Percentiles rank a stretch among this genome's conserved stretches.
phyloP scores from a whole-genome alignment of 345 rosid genomes.

The Theobroma cacao region DNA sequence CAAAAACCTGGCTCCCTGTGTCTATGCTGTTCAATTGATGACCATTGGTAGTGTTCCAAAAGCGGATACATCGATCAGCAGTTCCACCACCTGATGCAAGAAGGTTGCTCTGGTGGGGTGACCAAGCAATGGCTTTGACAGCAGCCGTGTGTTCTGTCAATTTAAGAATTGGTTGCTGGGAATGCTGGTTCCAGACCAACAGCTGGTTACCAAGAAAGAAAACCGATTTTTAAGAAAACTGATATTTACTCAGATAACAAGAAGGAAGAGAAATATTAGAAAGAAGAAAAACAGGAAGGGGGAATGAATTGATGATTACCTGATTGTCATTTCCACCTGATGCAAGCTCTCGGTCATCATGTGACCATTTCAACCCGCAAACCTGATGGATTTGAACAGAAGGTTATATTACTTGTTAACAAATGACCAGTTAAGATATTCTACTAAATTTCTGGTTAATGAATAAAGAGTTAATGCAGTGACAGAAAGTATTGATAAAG shows the following conservation, averaged over 20 bases:
- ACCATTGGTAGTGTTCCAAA: slow-evolving; percentile 93
- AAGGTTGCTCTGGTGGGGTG: slow-evolving; percentile 91
- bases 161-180: slow-evolving; percentile 69
- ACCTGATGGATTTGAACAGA: slow-evolving; percentile 34
- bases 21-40: slow-evolving; percentile 81
- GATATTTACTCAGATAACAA: background rate
- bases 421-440: background rate
- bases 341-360: slow-evolving; percentile 96
- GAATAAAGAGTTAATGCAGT: background rate
- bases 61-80: slow-evolving; percentile 90
- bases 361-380: slow-evolving; percentile 95
- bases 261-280: background rate
- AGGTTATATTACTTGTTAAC: background rate
- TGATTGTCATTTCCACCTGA: slow-evolving; percentile 99
- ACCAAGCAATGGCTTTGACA: slow-evolving; percentile 96
- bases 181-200: slow-evolving; percentile 94
- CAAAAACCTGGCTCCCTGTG: slow-evolving; percentile 86
- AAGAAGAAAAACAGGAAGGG: background rate
- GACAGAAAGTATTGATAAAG: background rate
- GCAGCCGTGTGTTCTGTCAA: slow-evolving; percentile 98
- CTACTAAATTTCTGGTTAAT: background rate
- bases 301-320: slow-evolving; percentile 30
- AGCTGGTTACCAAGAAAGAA: slow-evolving; percentile 45
- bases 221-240: no score
- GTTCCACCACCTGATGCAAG: slow-evolving; percentile 99